These are phyloP conservation scores for Trypanosoma mega DNA, from an alignment of 208 protist genomes.

Conservation along the genomic window DNA sequence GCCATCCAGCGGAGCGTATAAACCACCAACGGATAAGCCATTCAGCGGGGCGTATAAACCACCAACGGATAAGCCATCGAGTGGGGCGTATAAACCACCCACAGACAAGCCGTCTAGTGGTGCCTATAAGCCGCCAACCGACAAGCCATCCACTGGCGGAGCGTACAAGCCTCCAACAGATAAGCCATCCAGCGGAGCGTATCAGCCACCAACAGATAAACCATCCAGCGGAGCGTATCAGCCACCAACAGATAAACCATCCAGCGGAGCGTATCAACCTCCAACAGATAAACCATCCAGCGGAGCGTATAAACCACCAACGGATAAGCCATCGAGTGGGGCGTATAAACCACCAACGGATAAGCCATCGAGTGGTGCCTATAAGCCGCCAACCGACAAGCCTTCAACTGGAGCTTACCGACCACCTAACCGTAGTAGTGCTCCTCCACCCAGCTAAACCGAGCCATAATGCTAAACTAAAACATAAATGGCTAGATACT, in stretches of 20 bases:
- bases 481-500: not conserved
- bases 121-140: constrained; percentile 26
- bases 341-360: constrained; percentile 42
- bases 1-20: constrained; percentile 30
- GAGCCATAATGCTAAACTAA: not conserved
- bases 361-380: constrained; percentile 39
- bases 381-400: constrained; percentile 46
- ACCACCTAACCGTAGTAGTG: constrained; percentile 16
- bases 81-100: constrained; percentile 26
- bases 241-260: constrained; percentile 21
- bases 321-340: constrained; percentile 18
- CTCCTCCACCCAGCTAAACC: constrained; percentile 14
- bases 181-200: constrained; percentile 24
- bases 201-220: constrained; percentile 22
- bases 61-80: constrained; percentile 12
- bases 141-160: constrained; percentile 19
- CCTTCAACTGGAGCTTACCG: constrained; percentile 40
- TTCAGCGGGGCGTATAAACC: constrained; percentile 21
- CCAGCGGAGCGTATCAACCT: constrained; percentile 23
- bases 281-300: constrained; percentile 26
- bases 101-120: constrained; percentile 8
- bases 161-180: constrained; percentile 27
- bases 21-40: constrained; percentile 25
- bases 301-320: constrained; percentile 29
- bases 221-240: constrained; percentile 12